Conservation (phyloP, 2,329 filamentous ascomycete genomes). For the Botrytis medusae region DNA sequence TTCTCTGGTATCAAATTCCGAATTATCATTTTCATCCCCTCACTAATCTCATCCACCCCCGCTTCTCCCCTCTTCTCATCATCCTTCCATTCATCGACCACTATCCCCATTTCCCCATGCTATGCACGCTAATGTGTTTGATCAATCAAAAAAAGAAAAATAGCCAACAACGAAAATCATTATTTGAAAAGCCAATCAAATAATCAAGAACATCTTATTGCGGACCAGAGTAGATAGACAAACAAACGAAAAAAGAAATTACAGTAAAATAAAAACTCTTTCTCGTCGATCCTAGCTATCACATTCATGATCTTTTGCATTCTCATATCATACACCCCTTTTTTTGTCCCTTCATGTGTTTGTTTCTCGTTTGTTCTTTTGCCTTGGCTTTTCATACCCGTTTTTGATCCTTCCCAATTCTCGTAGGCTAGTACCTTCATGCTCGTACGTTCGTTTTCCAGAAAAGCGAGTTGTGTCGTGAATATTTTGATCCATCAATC, state of each 20-base stretch:
- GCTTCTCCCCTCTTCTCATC: neutral
- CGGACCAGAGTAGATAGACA: neutral
- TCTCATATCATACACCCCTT: neutral
- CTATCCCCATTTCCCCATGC: neutral
- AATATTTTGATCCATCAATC: neutral
- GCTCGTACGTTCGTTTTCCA: neutral
- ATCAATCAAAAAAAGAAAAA: neutral
- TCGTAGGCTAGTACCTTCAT: neutral
- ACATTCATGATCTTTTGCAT: neutral
- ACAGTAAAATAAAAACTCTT: neutral
- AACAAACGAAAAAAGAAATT: conserved; percentile 7
- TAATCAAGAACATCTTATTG: neutral
- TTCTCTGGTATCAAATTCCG: neutral
- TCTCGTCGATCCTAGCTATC: neutral
- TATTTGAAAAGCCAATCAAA: neutral
- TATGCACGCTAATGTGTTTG: conserved; percentile 5
- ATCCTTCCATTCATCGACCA: neutral
- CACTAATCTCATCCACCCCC: neutral
- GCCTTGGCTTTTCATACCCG: neutral
- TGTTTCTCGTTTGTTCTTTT: neutral
- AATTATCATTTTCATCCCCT: neutral
- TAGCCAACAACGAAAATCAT: neutral
- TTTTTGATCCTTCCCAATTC: neutral
- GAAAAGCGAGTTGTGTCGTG: neutral
- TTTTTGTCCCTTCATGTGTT: neutral